These are phyloP conservation scores for Heracleum sosnowskyi DNA, from an alignment of 129 eudicot genomes.

Conservation along the genomic window DNA sequence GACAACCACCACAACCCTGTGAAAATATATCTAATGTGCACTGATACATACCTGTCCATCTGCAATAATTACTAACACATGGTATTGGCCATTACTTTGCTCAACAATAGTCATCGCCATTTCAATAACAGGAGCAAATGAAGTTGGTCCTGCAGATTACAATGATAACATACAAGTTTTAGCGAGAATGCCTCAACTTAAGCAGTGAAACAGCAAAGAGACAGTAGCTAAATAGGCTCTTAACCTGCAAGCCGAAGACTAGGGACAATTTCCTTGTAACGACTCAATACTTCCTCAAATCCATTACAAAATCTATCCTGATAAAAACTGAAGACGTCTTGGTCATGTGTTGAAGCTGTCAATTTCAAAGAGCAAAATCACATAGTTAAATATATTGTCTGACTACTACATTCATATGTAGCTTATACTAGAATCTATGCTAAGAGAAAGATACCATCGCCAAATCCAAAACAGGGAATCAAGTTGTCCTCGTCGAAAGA, in stretches of 20 bases:
- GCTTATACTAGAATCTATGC: neutral
- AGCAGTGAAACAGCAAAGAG: slow-evolving; percentile 13
- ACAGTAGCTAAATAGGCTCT: slow-evolving; percentile 6
- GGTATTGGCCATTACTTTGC: slow-evolving; percentile 92
- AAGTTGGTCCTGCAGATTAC: slow-evolving; percentile 74
- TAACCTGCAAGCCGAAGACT: slow-evolving; percentile 87
- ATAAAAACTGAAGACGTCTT: slow-evolving; percentile 83
- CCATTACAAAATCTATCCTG: slow-evolving; percentile 87
- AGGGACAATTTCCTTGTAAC: slow-evolving; percentile 82
- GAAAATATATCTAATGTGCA: neutral
- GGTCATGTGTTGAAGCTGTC: slow-evolving; percentile 94
- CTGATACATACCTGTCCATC: slow-evolving; percentile 86
- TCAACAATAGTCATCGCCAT: slow-evolving; percentile 93
- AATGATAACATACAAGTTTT: neutral
- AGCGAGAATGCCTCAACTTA: neutral
- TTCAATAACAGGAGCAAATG: slow-evolving; percentile 94
- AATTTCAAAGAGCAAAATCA: slow-evolving; percentile 6
- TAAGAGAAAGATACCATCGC: slow-evolving; percentile 64
- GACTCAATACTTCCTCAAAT: slow-evolving; percentile 76
- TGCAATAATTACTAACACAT: slow-evolving; percentile 81
- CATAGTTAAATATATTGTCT: neutral
- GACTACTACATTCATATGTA: neutral
- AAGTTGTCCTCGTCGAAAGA: slow-evolving; percentile 94
- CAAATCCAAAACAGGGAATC: slow-evolving; percentile 96
- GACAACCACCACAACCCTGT: neutral